phyloP scores from a whole-genome alignment of 179 eudicot genomes.

The Amaranthus tricolor region DNA sequence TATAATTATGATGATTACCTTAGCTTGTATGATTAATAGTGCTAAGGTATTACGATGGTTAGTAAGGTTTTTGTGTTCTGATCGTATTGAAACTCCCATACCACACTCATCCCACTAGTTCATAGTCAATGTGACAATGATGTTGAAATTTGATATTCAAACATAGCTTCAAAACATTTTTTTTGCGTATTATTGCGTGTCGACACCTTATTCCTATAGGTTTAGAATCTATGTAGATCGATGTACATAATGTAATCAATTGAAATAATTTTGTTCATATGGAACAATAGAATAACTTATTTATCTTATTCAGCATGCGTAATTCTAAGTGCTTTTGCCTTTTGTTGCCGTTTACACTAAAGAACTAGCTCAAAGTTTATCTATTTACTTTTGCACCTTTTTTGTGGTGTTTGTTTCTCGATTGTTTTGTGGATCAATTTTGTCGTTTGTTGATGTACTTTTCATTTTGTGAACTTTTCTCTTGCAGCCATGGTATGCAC shows the following conservation, averaged over 20 bases:
- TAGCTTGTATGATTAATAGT: not conserved
- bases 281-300: too few relatives aligned
- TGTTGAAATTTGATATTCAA: too few relatives aligned
- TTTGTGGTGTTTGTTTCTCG: not conserved
- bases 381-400: not conserved
- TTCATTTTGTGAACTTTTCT: constrained; percentile 13
- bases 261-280: too few relatives aligned
- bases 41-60: not conserved
- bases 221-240: too few relatives aligned
- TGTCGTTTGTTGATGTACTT: not conserved
- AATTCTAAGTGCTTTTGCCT: too few relatives aligned
- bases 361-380: too few relatives aligned
- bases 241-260: too few relatives aligned
- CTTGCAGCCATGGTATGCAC: constrained; percentile 97
- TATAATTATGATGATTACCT: not conserved
- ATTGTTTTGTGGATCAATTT: not conserved
- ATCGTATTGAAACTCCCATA: not conserved
- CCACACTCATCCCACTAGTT: not conserved
- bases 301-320: too few relatives aligned
- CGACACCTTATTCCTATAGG: too few relatives aligned
- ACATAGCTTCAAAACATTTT: too few relatives aligned
- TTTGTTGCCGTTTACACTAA: too few relatives aligned
- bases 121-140: not conserved
- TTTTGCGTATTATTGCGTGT: too few relatives aligned
- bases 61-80: not conserved